phyloP scores from a whole-genome alignment of 148 eudicot genomes.

The Polygonum aviculare region DNA sequence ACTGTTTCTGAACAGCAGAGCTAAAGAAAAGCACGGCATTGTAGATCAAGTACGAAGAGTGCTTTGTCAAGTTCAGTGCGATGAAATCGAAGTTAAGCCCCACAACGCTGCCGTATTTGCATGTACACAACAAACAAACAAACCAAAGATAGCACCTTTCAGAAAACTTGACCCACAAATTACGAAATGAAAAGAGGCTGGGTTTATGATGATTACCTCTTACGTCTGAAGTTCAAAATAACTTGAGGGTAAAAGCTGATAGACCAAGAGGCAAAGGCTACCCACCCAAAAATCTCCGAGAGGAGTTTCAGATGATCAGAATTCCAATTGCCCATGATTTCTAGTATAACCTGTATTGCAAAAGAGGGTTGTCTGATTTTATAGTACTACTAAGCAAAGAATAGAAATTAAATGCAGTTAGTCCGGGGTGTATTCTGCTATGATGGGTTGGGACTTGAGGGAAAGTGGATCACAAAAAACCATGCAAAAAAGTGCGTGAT shows the following conservation, averaged over 20 bases:
- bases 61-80: conserved; percentile 79
- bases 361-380: not conserved
- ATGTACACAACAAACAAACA: not conserved
- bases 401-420: not conserved
- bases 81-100: conserved; percentile 92
- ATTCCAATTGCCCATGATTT: conserved; percentile 61
- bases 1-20: conserved; percentile 57
- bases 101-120: conserved; percentile 45
- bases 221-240: conserved; percentile 71
- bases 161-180: not conserved
- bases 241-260: conserved; percentile 88
- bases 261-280: conserved; percentile 80
- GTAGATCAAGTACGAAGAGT: conserved; percentile 80
- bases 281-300: conserved; percentile 66
- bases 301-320: conserved; percentile 40
- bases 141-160: not conserved
- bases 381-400: not conserved
- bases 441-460: conserved; percentile 1
- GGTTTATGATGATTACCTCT: conserved; percentile 37
- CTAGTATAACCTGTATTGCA: not conserved
- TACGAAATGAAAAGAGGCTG: not conserved
- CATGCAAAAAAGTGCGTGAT: not conserved
- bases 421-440: not conserved
- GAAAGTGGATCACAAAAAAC: not conserved
- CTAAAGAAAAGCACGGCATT: conserved; percentile 77